Conservation (phyloP, 768 basidiomycete genomes). For the Vararia minispora region DNA sequence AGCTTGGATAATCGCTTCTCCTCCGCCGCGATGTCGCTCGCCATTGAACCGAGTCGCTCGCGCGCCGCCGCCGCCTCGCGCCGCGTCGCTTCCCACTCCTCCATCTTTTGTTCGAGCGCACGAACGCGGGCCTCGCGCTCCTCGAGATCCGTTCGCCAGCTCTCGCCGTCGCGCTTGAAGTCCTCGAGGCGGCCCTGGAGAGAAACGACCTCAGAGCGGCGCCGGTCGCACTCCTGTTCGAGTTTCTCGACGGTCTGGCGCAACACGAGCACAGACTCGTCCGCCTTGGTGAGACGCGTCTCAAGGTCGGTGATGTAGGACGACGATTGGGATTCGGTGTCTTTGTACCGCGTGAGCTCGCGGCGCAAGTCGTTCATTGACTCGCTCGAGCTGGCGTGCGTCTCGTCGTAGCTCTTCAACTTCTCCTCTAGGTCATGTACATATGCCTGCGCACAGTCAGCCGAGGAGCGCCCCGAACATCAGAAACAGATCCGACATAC, state of each 20-base stretch:
- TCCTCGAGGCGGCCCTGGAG: conserved; percentile 63
- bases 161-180: conserved; percentile 63
- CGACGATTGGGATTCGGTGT: conserved; percentile 56
- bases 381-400: conserved; percentile 61
- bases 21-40: conserved; percentile 60
- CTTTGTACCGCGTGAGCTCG: conserved; percentile 70
- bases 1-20: conserved; percentile 57
- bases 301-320: conserved; percentile 86
- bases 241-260: conserved; percentile 63
- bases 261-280: conserved; percentile 63
- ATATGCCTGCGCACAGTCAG: conserved; percentile 54
- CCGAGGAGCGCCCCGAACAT: conserved; percentile 8
- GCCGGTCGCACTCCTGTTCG: conserved; percentile 66
- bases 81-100: conserved; percentile 66
- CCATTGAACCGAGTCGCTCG: conserved; percentile 52
- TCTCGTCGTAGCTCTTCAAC: conserved; percentile 78
- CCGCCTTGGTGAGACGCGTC: conserved; percentile 62
- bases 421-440: conserved; percentile 90
- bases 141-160: conserved; percentile 79
- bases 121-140: conserved; percentile 66
- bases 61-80: conserved; percentile 58
- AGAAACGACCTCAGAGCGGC: conserved; percentile 57
- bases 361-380: conserved; percentile 76
- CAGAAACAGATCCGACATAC: conserved; percentile 29
- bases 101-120: conserved; percentile 68